These are phyloP conservation scores for Paraphysoderma sedebokerense DNA, from an alignment of 371 early-diverging fungal species.

Conservation along the genomic window DNA sequence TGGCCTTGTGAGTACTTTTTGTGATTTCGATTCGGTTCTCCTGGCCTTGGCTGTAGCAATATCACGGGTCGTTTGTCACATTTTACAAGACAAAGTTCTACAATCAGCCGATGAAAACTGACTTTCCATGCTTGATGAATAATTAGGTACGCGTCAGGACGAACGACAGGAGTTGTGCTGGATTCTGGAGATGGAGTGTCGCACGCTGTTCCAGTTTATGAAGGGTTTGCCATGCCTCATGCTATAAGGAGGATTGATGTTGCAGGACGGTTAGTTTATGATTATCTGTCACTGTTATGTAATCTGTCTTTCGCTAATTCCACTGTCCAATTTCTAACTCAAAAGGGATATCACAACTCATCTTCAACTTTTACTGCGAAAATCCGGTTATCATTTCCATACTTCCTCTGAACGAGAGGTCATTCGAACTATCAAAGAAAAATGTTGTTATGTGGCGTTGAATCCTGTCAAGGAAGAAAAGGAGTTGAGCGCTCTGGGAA, in stretches of 20 bases:
- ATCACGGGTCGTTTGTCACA: neutral
- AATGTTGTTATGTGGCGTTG: slow-evolving; percentile 78
- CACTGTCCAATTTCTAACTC: neutral
- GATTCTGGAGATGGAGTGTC: slow-evolving; percentile 91
- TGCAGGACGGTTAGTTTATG: slow-evolving; percentile 49
- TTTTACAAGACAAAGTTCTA: too few relatives aligned
- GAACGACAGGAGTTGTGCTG: slow-evolving; percentile 88
- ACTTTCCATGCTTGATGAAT: neutral
- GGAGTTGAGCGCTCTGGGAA: slow-evolving; percentile 30
- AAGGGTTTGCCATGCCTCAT: slow-evolving; percentile 88
- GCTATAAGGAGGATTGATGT: slow-evolving; percentile 82
- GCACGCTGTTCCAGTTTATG: slow-evolving; percentile 87
- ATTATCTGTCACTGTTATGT: neutral
- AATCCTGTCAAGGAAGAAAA: slow-evolving; percentile 80
- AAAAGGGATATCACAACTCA: slow-evolving; percentile 74
- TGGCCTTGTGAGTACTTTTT: slow-evolving; percentile 46
- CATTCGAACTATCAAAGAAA: slow-evolving; percentile 87
- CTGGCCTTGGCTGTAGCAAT: neutral
- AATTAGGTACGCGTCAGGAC: slow-evolving; percentile 67
- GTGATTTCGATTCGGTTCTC: neutral
- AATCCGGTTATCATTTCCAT: slow-evolving; percentile 66
- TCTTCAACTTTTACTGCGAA: slow-evolving; percentile 66
- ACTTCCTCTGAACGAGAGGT: slow-evolving; percentile 89
- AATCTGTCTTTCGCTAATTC: neutral
- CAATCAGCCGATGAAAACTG: too few relatives aligned